These are phyloP conservation scores for Leishmania gerbilli DNA, from an alignment of 208 protist species.

Conservation along the genomic window DNA sequence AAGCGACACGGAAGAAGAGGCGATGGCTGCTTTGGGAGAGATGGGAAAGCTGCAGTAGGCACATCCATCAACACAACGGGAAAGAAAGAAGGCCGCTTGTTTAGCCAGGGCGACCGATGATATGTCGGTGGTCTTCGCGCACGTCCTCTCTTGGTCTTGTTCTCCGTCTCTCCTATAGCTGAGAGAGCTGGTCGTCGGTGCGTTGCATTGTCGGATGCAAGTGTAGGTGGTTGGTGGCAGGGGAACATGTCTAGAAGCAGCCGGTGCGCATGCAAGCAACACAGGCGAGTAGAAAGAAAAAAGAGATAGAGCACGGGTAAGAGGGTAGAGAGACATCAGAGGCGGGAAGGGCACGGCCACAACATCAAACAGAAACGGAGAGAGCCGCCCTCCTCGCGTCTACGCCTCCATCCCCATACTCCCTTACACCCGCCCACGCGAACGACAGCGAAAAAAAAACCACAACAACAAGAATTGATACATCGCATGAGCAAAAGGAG, in stretches of 20 bases:
- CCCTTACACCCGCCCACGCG: not conserved
- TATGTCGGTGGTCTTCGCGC: not conserved
- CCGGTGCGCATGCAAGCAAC: not conserved
- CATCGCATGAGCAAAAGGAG: not conserved
- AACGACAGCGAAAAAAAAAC: too few relatives aligned
- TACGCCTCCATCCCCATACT: not conserved
- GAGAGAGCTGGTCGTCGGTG: not conserved
- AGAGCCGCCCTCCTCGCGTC: not conserved
- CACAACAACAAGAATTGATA: not conserved
- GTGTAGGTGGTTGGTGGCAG: not conserved
- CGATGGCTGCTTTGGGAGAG: not conserved
- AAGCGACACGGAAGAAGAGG: not conserved
- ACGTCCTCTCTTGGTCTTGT: not conserved
- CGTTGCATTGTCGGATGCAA: not conserved
- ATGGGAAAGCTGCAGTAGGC: not conserved
- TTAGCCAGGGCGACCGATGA: not conserved
- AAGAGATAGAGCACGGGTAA: not conserved
- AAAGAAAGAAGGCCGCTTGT: not conserved
- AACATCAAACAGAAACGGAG: not conserved
- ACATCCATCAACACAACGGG: not conserved
- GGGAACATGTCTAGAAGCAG: not conserved
- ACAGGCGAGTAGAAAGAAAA: not conserved
- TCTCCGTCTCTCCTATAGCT: not conserved
- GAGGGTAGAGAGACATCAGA: not conserved
- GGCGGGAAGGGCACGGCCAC: not conserved